Evolutionary conservation across 2,329 filamentous ascomycete species (phyloP).

Genomic region (Colletotrichum camelliae): DNA sequence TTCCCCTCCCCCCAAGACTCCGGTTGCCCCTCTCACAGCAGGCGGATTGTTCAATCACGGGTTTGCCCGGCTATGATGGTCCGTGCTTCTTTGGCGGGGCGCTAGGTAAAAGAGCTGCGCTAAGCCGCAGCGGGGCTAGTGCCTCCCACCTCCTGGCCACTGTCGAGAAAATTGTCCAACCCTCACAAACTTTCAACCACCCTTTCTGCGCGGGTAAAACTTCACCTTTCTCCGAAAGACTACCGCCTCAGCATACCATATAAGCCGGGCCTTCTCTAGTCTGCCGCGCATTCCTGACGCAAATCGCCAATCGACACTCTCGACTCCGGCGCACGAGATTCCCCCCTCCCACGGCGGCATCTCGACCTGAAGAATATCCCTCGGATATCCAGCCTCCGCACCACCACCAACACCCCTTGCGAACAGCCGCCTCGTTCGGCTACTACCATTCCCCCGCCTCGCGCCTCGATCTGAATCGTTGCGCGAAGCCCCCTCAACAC

Average conservation of each 20-base stretch:
- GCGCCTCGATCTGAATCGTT: constrained; percentile 42
- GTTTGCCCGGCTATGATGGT: constrained; percentile 1
- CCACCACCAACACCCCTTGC: constrained; percentile 13
- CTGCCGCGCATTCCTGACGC: constrained; percentile 39
- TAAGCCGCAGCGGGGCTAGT: constrained; percentile 35
- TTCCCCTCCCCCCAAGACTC: background rate
- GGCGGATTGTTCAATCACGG: constrained; percentile 24
- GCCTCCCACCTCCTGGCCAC: constrained; percentile 43
- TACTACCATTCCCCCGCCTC: constrained; percentile 25
- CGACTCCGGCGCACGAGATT: background rate
- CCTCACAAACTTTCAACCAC: constrained; percentile 42
- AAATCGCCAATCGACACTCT: constrained; percentile 25
- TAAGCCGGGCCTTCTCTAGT: constrained; percentile 28
- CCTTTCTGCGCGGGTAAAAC: constrained; percentile 48
- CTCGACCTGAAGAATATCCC: constrained; percentile 8
- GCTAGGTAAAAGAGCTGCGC: constrained; percentile 13
- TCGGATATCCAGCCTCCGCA: constrained; percentile 19
- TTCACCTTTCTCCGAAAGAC: constrained; percentile 41
- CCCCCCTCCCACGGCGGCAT: background rate
- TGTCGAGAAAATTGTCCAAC: constrained; percentile 47
- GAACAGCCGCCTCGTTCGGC: constrained; percentile 17
- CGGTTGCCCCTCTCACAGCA: background rate
- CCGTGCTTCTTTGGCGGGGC: constrained; percentile 18
- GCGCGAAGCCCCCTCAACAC: constrained; percentile 51
- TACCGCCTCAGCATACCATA: constrained; percentile 40